A percentile compares a stretch with the other conserved stretches of the same genome.
phyloP scores from a whole-genome alignment of 2,329 filamentous ascomycete species.

The Venturia pyrina region DNA sequence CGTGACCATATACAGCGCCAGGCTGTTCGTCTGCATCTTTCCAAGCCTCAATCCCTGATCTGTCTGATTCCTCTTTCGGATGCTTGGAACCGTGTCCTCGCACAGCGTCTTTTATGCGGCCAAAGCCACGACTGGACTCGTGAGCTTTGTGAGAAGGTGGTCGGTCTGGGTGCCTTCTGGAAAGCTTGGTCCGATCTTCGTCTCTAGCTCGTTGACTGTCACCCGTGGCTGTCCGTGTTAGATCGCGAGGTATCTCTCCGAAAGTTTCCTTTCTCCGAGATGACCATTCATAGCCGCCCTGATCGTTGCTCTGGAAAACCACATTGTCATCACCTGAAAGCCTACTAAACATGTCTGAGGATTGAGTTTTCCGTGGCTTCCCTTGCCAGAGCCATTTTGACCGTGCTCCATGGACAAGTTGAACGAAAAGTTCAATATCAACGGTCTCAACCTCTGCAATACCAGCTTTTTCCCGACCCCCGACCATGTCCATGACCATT shows the following conservation, averaged over 20 bases:
- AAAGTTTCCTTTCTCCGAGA: slow-evolving; percentile 37
- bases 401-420: slow-evolving; percentile 68
- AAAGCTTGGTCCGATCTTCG: slow-evolving; percentile 23
- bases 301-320: slow-evolving; percentile 49
- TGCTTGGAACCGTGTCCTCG: slow-evolving; percentile 31
- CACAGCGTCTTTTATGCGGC: slow-evolving; percentile 77
- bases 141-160: slow-evolving; percentile 20
- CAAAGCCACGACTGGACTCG: slow-evolving; percentile 45
- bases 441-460: slow-evolving; percentile 89
- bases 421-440: slow-evolving; percentile 75
- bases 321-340: slow-evolving; percentile 30
- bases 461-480: slow-evolving; percentile 65
- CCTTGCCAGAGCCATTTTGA: slow-evolving; percentile 94
- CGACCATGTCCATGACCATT: slow-evolving; percentile 88
- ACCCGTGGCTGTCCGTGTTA: not conserved
- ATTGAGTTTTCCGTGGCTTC: slow-evolving; percentile 58
- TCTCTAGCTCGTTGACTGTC: slow-evolving; percentile 35
- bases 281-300: slow-evolving; percentile 35
- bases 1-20: slow-evolving; percentile 14
- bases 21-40: slow-evolving; percentile 7
- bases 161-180: slow-evolving; percentile 21
- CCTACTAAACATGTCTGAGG: slow-evolving; percentile 28
- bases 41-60: slow-evolving; percentile 13
- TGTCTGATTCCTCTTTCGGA: slow-evolving; percentile 26
- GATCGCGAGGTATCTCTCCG: slow-evolving; percentile 2